Base-by-base conservation (phyloP, 176 grass and related monocot genomes). In the Ensete ventricosum region DNA sequence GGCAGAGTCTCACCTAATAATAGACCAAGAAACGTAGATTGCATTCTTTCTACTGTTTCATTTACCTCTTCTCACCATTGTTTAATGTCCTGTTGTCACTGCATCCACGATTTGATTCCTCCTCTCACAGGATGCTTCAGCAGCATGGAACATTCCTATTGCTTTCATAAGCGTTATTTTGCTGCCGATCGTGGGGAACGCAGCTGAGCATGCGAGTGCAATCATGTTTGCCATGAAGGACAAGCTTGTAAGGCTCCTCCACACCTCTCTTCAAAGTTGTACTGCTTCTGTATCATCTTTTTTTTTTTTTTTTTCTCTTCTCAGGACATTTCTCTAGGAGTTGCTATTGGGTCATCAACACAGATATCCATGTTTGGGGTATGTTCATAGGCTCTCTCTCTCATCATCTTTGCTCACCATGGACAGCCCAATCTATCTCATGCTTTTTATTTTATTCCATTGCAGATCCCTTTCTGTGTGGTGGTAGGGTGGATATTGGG, bases 361-460 rank as follows among this genome's bases (percentile, higher is more conserved):
- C 92, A 92, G 53, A 92, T 96, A 79, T 87, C 92, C 43, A 96
- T 96, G 89, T 92, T 96, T 80, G 89, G 73, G 84, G 89, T 96
- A 77, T n/a, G 86, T 23, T 23, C 20, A 14, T 11, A 10, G 13
- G 21, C 11, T 8, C 49, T 14, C 2, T 9, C n/a, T n/a, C n/a
- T 48, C 20, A 14, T 69, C 50, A 43, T 14, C 19, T n/a, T 50
- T 69, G 1, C 5, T 50, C 67, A 13, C 19, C 1, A 43, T 43
- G 34, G 34, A 43, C 34, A 43, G 34, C 34, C 34, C 34, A 43
- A 43, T 43, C 34, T 43, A 43, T 43, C 34, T 27, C 24, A 50
- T 71, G 51, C 8, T 27, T 51, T 51, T 34, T 23, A 23, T 23
- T 23, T 0, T 0, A 23, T 23, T 23, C 22, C 13, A 64, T 20